Evolutionary conservation across 1,284 basidiomycete species (phyloP).

Genomic region (Ganoderma meredithae): DNA sequence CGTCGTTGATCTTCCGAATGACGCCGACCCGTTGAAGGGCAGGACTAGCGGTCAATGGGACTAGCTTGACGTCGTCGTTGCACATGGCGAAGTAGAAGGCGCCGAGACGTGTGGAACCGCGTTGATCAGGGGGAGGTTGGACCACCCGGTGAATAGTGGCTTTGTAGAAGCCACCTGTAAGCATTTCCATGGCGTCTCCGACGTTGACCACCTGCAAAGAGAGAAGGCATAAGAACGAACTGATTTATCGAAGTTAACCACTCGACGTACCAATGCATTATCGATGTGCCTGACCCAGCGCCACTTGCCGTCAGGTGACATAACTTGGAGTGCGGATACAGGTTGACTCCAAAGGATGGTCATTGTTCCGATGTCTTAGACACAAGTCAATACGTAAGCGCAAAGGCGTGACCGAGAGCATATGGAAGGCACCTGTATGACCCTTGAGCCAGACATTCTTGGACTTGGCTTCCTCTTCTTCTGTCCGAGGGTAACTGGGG

Average conservation of each 20-base stretch:
- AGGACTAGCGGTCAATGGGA: slow-evolving; percentile 41
- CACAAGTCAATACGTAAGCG: neutral
- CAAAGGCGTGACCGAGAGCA: neutral
- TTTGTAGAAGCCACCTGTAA: slow-evolving; percentile 54
- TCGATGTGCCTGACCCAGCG: slow-evolving; percentile 65
- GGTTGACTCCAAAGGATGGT: slow-evolving; percentile 68
- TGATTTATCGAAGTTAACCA: neutral
- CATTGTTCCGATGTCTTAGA: slow-evolving; percentile 59
- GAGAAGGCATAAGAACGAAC: slow-evolving; percentile 42
- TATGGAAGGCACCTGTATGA: slow-evolving; percentile 17
- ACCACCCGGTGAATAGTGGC: slow-evolving; percentile 53
- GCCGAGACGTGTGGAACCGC: slow-evolving; percentile 49
- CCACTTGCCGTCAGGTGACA: slow-evolving; percentile 59
- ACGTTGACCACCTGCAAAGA: slow-evolving; percentile 17
- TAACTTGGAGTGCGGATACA: slow-evolving; percentile 64
- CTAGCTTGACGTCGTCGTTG: slow-evolving; percentile 41
- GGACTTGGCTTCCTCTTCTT: slow-evolving; percentile 59
- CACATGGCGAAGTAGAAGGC: slow-evolving; percentile 51
- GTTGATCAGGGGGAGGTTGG: slow-evolving; percentile 58
- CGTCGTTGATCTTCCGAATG: slow-evolving; percentile 41
- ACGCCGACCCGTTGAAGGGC: slow-evolving; percentile 44
- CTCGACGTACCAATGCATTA: slow-evolving; percentile 56
- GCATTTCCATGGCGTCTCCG: slow-evolving; percentile 51
- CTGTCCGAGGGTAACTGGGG: slow-evolving; percentile 41
- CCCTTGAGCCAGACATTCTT: slow-evolving; percentile 68